These are phyloP conservation scores for Rhexocercosporidium sp. DNA, from an alignment of 2,329 filamentous ascomycete species.

Conservation along the genomic window DNA sequence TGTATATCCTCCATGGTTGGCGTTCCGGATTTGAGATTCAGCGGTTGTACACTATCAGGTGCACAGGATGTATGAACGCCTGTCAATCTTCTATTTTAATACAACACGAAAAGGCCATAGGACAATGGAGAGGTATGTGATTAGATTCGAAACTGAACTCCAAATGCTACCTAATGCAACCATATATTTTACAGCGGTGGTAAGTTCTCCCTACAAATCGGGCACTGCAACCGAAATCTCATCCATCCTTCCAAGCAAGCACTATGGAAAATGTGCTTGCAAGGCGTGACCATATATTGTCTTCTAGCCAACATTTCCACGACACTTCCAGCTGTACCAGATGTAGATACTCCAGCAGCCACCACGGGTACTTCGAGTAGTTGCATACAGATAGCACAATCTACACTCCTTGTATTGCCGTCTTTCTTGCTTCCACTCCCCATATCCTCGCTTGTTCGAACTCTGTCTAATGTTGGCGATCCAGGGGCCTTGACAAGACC, in stretches of 20 bases:
- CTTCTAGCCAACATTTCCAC: slow-evolving; percentile 77
- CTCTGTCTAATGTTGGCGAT: slow-evolving; percentile 32
- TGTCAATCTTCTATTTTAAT: slow-evolving; percentile 18
- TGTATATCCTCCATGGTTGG: slow-evolving; percentile 11
- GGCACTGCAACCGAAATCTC: slow-evolving; percentile 89
- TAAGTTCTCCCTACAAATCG: slow-evolving; percentile 89
- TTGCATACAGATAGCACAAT: slow-evolving; percentile 96
- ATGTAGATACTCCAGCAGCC: slow-evolving; percentile 54
- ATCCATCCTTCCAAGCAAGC: slow-evolving; percentile 95
- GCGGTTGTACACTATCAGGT: slow-evolving; percentile 27
- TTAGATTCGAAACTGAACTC: background rate
- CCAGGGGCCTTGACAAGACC: slow-evolving; percentile 59
- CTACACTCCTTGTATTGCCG: slow-evolving; percentile 61
- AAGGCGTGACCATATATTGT: slow-evolving; percentile 96
- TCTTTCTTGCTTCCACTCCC: slow-evolving; percentile 53
- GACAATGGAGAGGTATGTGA: background rate
- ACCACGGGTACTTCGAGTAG: slow-evolving; percentile 87
- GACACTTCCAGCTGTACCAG: slow-evolving; percentile 51
- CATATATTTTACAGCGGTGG: slow-evolving; percentile 70
- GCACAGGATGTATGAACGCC: slow-evolving; percentile 18
- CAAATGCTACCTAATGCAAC: slow-evolving; percentile 7
- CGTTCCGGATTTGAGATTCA: slow-evolving; percentile 16
- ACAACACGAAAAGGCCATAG: background rate
- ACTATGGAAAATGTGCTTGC: slow-evolving; percentile 93
- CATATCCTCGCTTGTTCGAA: slow-evolving; percentile 31